Evolutionary conservation across 306 rosid genomes (phyloP), one percentile per base, ranked within the genome.

Genomic region (Rubus idaeus): DNA sequence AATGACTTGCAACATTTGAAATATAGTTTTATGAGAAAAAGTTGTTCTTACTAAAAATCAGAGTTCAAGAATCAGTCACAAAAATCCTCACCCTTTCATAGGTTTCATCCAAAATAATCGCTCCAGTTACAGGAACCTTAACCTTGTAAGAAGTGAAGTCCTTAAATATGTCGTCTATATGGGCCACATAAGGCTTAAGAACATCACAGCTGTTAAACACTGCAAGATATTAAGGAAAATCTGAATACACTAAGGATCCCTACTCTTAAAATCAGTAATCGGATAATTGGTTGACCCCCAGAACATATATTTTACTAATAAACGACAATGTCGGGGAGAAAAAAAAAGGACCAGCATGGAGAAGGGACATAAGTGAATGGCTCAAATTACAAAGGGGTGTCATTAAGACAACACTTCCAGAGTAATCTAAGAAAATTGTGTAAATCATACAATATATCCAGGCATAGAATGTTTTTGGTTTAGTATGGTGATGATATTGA

Each of bases 131-230:
- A 37, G 99, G 99, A 69, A 95, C 99, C 47, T 96, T 93, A 78
- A 95, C 96, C 87, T 95, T 95, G 83, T 92, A 95, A 69, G 99
- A 95, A 75, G 96, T 92, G 83, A 95, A 95, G 88, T 95, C 99
- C 89, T 95, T 95, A 63, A 90, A 95, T 83, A 92, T 95, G 80
- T 92, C 97, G 72, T 95, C 99, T 58, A 95, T 89, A 75, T 95
- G 97, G 62, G 93, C 89, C 53, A 92, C 99, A 83, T 95, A 95
- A 21, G 99, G 99, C 87, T 83, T 95, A 74, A 95, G 90, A 84
- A 92, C 97, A 52, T 95, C 99, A 80, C 99, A 95, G 69, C 89
- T 88, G 78, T 89, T 95, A 80, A 95, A 95, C 85, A 95, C 99
- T 95, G 77, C 46, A 78, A 70, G 63, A 78, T 55, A 79, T 88